Conservation (phyloP, 1,139 yeast genomes). For the Wickerhamomyces sp. region DNA sequence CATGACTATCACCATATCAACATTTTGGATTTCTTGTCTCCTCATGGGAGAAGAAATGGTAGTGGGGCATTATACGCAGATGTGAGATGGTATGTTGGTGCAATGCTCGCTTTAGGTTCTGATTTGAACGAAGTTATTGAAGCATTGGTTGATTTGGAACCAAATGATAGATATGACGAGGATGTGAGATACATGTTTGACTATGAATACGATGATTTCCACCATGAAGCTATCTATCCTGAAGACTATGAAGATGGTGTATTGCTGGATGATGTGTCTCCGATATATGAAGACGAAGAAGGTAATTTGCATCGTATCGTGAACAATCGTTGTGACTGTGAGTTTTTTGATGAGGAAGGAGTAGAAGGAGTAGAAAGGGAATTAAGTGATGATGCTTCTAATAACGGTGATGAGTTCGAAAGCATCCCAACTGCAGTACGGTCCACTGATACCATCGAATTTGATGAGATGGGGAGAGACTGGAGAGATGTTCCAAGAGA, state of each 20-base stretch:
- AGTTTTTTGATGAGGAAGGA: constrained; percentile 29
- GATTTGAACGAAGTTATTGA: constrained; percentile 46
- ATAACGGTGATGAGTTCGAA: constrained; percentile 13
- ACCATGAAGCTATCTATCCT: constrained; percentile 17
- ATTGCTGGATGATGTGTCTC: constrained; percentile 22
- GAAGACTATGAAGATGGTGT: constrained; percentile 29
- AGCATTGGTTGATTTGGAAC: constrained; percentile 49
- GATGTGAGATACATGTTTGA: constrained; percentile 71
- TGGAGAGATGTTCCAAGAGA: constrained; percentile 70
- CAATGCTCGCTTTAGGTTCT: constrained; percentile 39
- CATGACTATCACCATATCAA: constrained; percentile 55
- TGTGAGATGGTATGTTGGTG: constrained; percentile 43
- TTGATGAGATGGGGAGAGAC: constrained; percentile 57
- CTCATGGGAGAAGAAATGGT: constrained; percentile 51
- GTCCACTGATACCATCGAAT: constrained; percentile 34
- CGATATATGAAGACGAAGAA: constrained; percentile 26
- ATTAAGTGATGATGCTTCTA: constrained; percentile 15
- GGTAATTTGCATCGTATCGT: constrained; percentile 24
- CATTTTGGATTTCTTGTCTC: constrained; percentile 51
- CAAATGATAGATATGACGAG: constrained; percentile 67
- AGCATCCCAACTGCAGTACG: constrained; percentile 32
- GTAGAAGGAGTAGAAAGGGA: constrained; percentile 4
- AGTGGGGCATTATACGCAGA: constrained; percentile 56
- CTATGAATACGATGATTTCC: constrained; percentile 38
- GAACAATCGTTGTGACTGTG: constrained; percentile 32